phyloP scores from a whole-genome alignment of 1,139 yeast species.

The Candida sanyaensis region DNA sequence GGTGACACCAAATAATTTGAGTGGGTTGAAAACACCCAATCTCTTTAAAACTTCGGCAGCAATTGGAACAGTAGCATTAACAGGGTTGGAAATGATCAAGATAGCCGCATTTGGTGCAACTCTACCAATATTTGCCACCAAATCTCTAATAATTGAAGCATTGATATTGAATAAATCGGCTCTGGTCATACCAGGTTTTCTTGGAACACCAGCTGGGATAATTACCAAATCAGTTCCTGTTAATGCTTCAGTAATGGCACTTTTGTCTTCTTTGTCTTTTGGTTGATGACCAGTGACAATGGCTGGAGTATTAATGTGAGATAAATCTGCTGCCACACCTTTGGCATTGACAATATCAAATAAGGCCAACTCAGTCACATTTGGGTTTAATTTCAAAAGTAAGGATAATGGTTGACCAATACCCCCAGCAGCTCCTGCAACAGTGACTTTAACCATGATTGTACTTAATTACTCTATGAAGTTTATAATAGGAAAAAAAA shows the following conservation, averaged over 20 bases:
- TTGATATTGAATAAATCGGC: slow-evolving; percentile 75
- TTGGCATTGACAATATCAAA: slow-evolving; percentile 68
- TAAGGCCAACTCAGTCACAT: slow-evolving; percentile 56
- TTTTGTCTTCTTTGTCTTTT: slow-evolving; percentile 45
- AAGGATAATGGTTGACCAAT: slow-evolving; percentile 77
- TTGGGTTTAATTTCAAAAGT: slow-evolving; percentile 57
- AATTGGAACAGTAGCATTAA: slow-evolving; percentile 73
- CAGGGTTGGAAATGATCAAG: slow-evolving; percentile 73
- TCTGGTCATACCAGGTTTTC: slow-evolving; percentile 81
- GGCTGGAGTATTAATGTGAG: slow-evolving; percentile 69
- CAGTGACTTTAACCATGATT: slow-evolving; percentile 64
- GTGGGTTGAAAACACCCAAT: slow-evolving; percentile 62
- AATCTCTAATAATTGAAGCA: slow-evolving; percentile 64
- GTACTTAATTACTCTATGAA: neutral
- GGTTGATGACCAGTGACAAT: slow-evolving; percentile 59
- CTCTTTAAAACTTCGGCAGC: slow-evolving; percentile 70
- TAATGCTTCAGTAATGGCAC: slow-evolving; percentile 52
- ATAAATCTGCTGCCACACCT: slow-evolving; percentile 75
- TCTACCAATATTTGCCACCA: slow-evolving; percentile 59
- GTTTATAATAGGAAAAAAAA: neutral
- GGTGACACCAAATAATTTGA: slow-evolving; percentile 70
- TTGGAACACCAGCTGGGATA: slow-evolving; percentile 82
- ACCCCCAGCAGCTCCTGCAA: slow-evolving; percentile 81
- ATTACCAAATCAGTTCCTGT: slow-evolving; percentile 59
- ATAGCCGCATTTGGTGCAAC: slow-evolving; percentile 64